Base-by-base conservation (phyloP, 2,329 filamentous ascomycete genomes). In the Atkinsonella texensis region DNA sequence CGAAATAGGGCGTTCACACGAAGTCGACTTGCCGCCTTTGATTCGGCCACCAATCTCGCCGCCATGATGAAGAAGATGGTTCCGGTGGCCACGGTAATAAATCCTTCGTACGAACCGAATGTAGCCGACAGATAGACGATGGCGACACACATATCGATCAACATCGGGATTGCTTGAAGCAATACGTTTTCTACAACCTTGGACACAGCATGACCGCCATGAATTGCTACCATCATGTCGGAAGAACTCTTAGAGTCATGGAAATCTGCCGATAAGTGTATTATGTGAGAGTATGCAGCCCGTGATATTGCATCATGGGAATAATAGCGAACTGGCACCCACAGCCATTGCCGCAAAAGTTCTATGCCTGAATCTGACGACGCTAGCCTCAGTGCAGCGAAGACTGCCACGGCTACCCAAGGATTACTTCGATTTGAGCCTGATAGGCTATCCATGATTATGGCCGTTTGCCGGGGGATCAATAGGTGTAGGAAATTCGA, bases 401-500 rank as follows among this genome's bases (percentile, higher is more conserved):
- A 80, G 17, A 77, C 63, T 18, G 73, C 54, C 2, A 80, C 74
- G 23, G 78, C 73, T 3, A 70, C 55, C 77, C 77, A 80, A 1
- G 74, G 71, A 49, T 70, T 74, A 52, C 61, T 64, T 9, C 73
- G 70, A 32, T 74, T 74, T 15, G 28, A 12, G 4, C 31, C 39
- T 13, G 50, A 18, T 20, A 94, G 69, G 54, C 79, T 79, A 60
- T 93, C 81, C 56, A 87, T 83, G 56, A 95, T 82, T 53, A 87
- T 80, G 56, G 88, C 89, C 33, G 91, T 79, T 62, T 93, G 87
- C 18, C 85, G 78, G n/a, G 89, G 89, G 33, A 89, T 80, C 42
- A 94, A 69, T 13, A 95, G 72, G 58, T 89, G 87, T 48, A 94
- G 71, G 5, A 79, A 79, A 56, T 90, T 88, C 51, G 83, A 79